Evolutionary conservation across 176 grass and related monocot genomes (phyloP).

Genomic region (Rhynchospora breviuscula): DNA sequence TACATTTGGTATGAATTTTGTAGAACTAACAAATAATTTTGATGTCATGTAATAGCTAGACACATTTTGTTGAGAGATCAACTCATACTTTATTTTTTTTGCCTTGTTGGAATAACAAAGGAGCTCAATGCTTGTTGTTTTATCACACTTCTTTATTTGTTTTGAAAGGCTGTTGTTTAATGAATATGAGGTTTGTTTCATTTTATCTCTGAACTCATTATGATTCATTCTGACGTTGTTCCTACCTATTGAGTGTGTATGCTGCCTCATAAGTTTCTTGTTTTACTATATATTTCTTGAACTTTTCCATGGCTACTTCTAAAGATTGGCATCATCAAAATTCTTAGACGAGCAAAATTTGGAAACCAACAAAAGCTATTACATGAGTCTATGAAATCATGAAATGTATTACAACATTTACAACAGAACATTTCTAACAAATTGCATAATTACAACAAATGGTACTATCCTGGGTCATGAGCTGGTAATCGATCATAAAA

Average conservation of each 20-base stretch:
- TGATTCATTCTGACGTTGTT: background rate
- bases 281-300: background rate
- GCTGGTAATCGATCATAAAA: too few relatives aligned
- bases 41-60: background rate
- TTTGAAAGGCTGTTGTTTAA: background rate
- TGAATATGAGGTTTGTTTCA: too few relatives aligned
- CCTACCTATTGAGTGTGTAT: background rate
- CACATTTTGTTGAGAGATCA: background rate
- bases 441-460: too few relatives aligned
- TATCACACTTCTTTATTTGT: background rate
- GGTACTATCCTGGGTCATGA: too few relatives aligned
- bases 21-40: slow-evolving; percentile 24
- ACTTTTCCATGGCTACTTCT: background rate
- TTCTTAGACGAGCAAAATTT: too few relatives aligned
- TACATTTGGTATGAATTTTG: slow-evolving; percentile 36
- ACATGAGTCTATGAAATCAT: too few relatives aligned
- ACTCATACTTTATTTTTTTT: background rate
- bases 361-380: too few relatives aligned
- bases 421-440: too few relatives aligned
- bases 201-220: too few relatives aligned
- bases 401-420: too few relatives aligned
- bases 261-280: background rate
- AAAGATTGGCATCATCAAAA: background rate
- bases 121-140: background rate
- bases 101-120: background rate